Evolutionary conservation across 352 stramenopile species (phyloP), one percentile per base, ranked within the genome.

Genomic region (Stramenopiles sp.): DNA sequence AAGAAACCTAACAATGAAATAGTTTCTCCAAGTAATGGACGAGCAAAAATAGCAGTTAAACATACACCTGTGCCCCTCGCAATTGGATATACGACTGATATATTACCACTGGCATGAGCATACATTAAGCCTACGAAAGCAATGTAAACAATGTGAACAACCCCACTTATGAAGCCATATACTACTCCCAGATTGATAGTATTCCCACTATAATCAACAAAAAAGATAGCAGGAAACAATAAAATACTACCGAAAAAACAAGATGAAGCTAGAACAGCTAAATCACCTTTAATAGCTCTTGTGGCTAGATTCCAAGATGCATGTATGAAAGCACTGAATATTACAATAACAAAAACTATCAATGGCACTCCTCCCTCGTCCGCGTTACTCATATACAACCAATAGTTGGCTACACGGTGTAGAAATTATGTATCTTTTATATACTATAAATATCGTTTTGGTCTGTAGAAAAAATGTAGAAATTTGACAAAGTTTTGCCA

Each of bases 261-360:
- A 33, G 30, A 31, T 7, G 30, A 31, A 1, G 31, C 65, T 20
- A 76, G 13, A 13, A 76, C 65, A 13, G 65, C 65, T 33, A 76
- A 33, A 13, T 76, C 65, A 33, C 65, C 65, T 76, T 76, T 76
- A 31, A 33, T 76, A 31, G 30, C 30, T 13, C 65, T 4, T 13
- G 65, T 33, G 4, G 65, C 65, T 76, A 76, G 65, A 76, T 76
- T 76, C 65, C 65, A 76, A 76, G 65, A 33, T 13, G 65, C 65
- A 76, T 76, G 65, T 7, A 76, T 7, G 13, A 76, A 33, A 13
- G 65, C 65, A 76, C 65, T 76, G 30, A 4, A 33, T 33, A 76
- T 76, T 31, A 76, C 65, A 13, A 76, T 31, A 1, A 76, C 4
- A 76, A 76, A 33, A 13, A 33, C 30, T 20, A 76, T 20, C 65